These are phyloP conservation scores for Hyphopichia khmerensis DNA, from an alignment of 1,139 yeast species.

Conservation along the genomic window DNA sequence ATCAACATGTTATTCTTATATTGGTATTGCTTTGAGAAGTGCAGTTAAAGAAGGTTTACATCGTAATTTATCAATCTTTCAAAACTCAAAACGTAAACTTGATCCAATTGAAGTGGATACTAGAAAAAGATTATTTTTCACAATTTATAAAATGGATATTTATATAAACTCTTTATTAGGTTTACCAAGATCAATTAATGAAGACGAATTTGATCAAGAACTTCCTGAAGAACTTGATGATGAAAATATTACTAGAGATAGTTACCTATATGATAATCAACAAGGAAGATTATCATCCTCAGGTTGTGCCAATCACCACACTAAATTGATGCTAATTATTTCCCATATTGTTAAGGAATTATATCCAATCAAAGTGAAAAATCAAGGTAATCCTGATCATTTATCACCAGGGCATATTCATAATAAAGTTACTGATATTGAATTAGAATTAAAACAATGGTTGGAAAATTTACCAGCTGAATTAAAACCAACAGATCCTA, in stretches of 20 bases:
- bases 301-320: conserved; percentile 85
- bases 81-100: conserved; percentile 49
- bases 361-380: conserved; percentile 39
- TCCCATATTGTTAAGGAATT: conserved; percentile 44
- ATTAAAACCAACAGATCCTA: conserved; percentile 69
- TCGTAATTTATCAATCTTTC: conserved; percentile 59
- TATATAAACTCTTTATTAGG: conserved; percentile 90
- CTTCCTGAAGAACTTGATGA: conserved; percentile 85
- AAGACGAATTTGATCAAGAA: conserved; percentile 87
- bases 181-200: conserved; percentile 70
- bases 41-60: conserved; percentile 88
- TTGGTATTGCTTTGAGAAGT: conserved; percentile 87
- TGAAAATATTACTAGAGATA: conserved; percentile 74
- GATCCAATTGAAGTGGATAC: conserved; percentile 86
- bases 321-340: conserved; percentile 57
- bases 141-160: conserved; percentile 88
- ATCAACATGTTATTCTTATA: conserved; percentile 87
- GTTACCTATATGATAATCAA: conserved; percentile 40
- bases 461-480: conserved; percentile 69
- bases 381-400: conserved; percentile 8
- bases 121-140: conserved; percentile 81
- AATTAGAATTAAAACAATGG: conserved; percentile 75
- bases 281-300: conserved; percentile 60
- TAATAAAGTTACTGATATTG: conserved; percentile 69
- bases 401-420: conserved; percentile 45